phyloP scores from a whole-genome alignment of 768 basidiomycete genomes.

The Podaxis sp. region DNA sequence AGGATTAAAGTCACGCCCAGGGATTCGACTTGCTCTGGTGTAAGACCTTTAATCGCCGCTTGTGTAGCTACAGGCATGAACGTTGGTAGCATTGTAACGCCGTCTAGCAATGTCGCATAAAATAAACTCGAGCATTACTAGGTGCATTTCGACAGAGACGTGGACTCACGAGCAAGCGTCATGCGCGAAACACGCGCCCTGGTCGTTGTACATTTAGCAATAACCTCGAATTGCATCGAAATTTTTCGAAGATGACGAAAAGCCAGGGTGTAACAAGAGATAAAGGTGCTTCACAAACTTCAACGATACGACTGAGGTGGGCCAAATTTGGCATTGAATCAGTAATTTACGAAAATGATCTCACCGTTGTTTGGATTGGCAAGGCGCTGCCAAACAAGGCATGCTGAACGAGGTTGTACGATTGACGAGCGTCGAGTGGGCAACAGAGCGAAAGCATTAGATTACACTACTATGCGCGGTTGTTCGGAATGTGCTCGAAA shows the following conservation, averaged over 20 bases:
- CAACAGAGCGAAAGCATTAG: background rate
- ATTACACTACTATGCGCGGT: background rate
- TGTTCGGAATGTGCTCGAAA: background rate
- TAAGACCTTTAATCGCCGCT: constrained; percentile 90
- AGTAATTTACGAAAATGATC: background rate
- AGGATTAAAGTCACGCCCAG: constrained; percentile 81
- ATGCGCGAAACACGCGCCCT: constrained; percentile 83
- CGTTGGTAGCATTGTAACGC: constrained; percentile 78
- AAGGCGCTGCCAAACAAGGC: background rate
- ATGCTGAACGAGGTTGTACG: background rate
- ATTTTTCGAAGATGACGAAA: constrained; percentile 19
- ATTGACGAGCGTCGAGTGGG: background rate
- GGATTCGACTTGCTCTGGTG: constrained; percentile 78
- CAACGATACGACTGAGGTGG: background rate
- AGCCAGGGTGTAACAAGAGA: constrained; percentile 17
- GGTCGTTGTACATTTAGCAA: constrained; percentile 81
- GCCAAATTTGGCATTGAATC: constrained; percentile 9
- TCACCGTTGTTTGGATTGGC: background rate
- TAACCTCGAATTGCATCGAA: constrained; percentile 77
- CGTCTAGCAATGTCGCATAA: constrained; percentile 46
- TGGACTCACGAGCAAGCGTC: constrained; percentile 70
- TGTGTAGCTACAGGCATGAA: constrained; percentile 96
- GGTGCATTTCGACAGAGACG: background rate
- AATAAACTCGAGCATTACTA: background rate
- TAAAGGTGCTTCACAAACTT: background rate